Evolutionary conservation across 2,329 filamentous ascomycete species (phyloP), one percentile per base, ranked within the genome.

Genomic region (Xylaria sp.): DNA sequence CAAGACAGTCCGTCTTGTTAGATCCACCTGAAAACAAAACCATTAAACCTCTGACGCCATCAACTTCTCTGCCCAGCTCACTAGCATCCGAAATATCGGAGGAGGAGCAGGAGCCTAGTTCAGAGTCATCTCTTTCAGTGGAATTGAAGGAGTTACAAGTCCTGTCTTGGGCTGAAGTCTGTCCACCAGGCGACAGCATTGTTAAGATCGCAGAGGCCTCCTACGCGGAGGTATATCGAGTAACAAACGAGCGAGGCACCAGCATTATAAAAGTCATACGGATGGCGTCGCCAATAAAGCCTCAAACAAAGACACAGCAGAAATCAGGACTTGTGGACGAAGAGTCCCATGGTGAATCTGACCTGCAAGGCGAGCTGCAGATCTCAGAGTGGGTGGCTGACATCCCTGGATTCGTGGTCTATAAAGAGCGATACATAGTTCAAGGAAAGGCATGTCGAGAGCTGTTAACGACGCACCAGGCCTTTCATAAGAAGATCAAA

Each of bases 151-250:
- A 72, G 8, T 78, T 87, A 18, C 82, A 84, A 3, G 74, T 83
- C 5, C 78, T 89, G 49, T 82, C 82, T 0, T 91, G 89, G 89
- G 78, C 83, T 36, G 87, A 90, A 62, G 82, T 91, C 36, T 88
- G 88, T 58, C 85, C 86, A 0, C 79, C 82, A 0, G 83, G 82
- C 18, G 85, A 87, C 73, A 78, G 79, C 43, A 88, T 91, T 58
- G 82, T 84, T 52, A 91, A 91, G 78, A 91, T 91, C 60, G 89
- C 89, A 10, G 89, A 91, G 76, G 89, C 89, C 5, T 91, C 89
- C 1, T 91, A 87, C 72, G 88, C 89, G 6, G 89, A 91, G 75
- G 88, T 91, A 10, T 91, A 90, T 73, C 87, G 88, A 10, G 83
- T 91, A 71, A 86, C 82, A 56, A 90, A 89, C 74, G 81, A 83